phyloP scores from a whole-genome alignment of 176 grass and related monocot species.

The Carex scoparia region DNA sequence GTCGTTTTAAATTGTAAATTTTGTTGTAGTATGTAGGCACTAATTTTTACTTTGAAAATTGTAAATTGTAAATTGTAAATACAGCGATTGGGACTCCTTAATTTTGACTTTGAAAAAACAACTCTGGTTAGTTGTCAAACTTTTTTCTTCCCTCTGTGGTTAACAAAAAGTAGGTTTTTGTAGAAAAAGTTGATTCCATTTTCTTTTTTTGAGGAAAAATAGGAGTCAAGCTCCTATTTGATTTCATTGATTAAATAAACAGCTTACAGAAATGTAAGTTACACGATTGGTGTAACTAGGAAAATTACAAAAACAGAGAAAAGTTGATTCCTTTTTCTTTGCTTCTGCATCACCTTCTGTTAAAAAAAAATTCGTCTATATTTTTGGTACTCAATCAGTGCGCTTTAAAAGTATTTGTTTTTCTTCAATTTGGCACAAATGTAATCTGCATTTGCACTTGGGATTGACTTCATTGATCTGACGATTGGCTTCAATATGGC shows the following conservation, averaged over 20 bases:
- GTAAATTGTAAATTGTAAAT: too few relatives aligned
- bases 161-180: not conserved
- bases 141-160: not conserved
- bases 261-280: too few relatives aligned
- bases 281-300: too few relatives aligned
- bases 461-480: not conserved
- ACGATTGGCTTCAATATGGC: not conserved
- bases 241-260: too few relatives aligned
- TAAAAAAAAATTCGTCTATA: not conserved
- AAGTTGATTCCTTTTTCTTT: not conserved
- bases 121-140: not conserved
- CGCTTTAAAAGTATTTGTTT: not conserved
- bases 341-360: not conserved
- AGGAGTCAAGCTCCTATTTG: too few relatives aligned
- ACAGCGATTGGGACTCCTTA: not conserved
- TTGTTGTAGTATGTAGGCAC: slow-evolving; percentile 1
- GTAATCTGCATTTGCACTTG: not conserved
- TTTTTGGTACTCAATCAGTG: not conserved
- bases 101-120: not conserved
- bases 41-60: too few relatives aligned
- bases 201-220: too few relatives aligned
- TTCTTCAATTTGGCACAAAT: not conserved
- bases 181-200: not conserved
- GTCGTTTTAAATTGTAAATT: not conserved
- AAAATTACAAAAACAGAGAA: too few relatives aligned